Evolutionary conservation across 108 stramenopile species (phyloP), one percentile per base, ranked within the genome.

Genomic region (Cyclostephanos tholiformis): DNA sequence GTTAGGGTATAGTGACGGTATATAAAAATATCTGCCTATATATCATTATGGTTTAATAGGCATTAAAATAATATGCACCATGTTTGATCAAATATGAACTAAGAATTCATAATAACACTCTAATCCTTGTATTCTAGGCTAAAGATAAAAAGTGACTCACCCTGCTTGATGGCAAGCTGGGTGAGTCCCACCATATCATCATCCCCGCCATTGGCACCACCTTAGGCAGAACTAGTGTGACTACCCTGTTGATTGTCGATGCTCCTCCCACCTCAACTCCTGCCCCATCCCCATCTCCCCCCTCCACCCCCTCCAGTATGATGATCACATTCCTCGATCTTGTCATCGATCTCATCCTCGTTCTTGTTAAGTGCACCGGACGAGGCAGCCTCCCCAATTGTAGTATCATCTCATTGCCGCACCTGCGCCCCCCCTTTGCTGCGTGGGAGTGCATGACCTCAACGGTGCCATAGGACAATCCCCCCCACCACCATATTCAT

Each of bases 151-250:
- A n/a, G n/a, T n/a, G n/a, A n/a, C n/a, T n/a, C n/a, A n/a, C n/a
- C n/a, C n/a, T n/a, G n/a, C n/a, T n/a, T n/a, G n/a, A n/a, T n/a
- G n/a, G n/a, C n/a, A n/a, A n/a, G n/a, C n/a, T n/a, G n/a, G n/a
- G n/a, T n/a, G n/a, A n/a, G n/a, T 82, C 80, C 80, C 74, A 82
- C 80, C 74, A 82, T 10, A 75, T 49, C 32, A 65, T 50, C 69
- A 82, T 71, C 9, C 80, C 80, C 20, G 70, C 63, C 80, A 82
- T 82, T 12, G 74, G 80, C 36, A 82, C 74, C 32, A 74, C 80
- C 51, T 82, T 82, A 1, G 80, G 65, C 22, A 82, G 25, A 2
- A 39, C 32, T 7, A 82, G 53, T 0, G 59, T 44, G 2, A 82
- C 74, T 59, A 82, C 71, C 63, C 71, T 82, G 16, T 55, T 51